These are phyloP conservation scores for Abrus precatorius DNA, from an alignment of 306 rosid species.

Conservation along the genomic window DNA sequence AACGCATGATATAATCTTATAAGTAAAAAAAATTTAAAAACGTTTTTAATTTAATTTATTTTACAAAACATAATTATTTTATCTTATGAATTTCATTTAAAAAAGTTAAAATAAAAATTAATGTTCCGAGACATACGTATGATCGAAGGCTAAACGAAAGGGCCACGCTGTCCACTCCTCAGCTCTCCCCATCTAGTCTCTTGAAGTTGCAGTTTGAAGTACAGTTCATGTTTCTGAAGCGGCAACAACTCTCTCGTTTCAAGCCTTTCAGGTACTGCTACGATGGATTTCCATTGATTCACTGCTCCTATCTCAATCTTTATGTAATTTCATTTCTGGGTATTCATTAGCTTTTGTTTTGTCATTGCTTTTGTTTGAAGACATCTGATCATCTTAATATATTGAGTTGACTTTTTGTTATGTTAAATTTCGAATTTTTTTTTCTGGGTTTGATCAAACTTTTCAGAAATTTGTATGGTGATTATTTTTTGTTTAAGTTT, in stretches of 20 bases:
- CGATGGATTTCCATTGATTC: background rate
- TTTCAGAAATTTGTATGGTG: background rate
- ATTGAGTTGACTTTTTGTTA: constrained; percentile 11
- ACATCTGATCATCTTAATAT: background rate
- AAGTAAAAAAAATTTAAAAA: too few species aligned
- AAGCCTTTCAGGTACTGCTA: constrained; percentile 35
- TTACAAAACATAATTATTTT: too few species aligned
- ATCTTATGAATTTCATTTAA: too few species aligned
- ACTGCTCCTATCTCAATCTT: background rate
- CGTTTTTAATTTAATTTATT: too few species aligned
- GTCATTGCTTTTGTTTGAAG: background rate
- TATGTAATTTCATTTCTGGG: background rate
- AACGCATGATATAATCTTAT: too few species aligned
- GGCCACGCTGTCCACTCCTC: too few species aligned
- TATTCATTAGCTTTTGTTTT: constrained; percentile 3
- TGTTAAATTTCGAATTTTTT: background rate
- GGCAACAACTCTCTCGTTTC: constrained; percentile 12
- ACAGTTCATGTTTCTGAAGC: background rate
- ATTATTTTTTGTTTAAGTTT: background rate
- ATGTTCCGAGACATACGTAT: too few species aligned
- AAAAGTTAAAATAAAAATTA: too few species aligned
- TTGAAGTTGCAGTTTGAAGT: background rate
- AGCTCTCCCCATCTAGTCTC: too few species aligned
- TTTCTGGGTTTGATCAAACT: background rate
- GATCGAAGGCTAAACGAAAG: too few species aligned